phyloP scores from a whole-genome alignment of 441 rosid species.

The Erysimum pusillum region DNA sequence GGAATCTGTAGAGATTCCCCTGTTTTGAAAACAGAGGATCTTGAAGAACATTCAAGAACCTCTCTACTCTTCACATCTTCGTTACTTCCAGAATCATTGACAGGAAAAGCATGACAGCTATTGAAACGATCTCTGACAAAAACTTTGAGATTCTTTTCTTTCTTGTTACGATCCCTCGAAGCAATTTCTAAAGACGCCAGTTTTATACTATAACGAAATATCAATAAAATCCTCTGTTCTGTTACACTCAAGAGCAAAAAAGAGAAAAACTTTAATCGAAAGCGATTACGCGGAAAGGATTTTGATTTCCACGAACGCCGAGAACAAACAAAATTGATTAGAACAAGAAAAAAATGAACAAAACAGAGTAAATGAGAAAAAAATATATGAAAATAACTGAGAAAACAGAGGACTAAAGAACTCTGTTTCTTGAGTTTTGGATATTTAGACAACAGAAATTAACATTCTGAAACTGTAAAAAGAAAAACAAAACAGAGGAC shows the following conservation, averaged over 20 bases:
- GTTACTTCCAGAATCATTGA: conserved; percentile 20
- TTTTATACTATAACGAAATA: background rate
- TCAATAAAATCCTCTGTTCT: background rate
- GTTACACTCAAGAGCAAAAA: background rate
- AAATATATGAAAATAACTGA: too few species aligned
- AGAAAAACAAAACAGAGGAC: background rate
- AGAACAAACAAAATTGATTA: background rate
- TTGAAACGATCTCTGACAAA: conserved; percentile 61
- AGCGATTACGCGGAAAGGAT: background rate
- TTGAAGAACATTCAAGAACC: conserved; percentile 38
- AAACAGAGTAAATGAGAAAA: background rate
- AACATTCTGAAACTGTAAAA: conserved; percentile 13
- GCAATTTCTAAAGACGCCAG: conserved; percentile 79
- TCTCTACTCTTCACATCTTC: conserved; percentile 27
- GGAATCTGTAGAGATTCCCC: conserved; percentile 12
- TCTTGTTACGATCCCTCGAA: conserved; percentile 43
- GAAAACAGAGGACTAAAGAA: background rate
- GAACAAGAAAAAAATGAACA: background rate
- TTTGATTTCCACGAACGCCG: background rate
- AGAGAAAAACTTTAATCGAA: background rate
- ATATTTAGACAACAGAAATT: background rate
- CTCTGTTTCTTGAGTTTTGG: conserved; percentile 9
- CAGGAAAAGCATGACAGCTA: background rate
- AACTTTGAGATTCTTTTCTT: conserved; percentile 63
- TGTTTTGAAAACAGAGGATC: conserved; percentile 40